Evolutionary conservation across 1,139 yeast genomes (phyloP), one percentile per base, ranked within the genome.

Genomic region (Candida albicans): DNA sequence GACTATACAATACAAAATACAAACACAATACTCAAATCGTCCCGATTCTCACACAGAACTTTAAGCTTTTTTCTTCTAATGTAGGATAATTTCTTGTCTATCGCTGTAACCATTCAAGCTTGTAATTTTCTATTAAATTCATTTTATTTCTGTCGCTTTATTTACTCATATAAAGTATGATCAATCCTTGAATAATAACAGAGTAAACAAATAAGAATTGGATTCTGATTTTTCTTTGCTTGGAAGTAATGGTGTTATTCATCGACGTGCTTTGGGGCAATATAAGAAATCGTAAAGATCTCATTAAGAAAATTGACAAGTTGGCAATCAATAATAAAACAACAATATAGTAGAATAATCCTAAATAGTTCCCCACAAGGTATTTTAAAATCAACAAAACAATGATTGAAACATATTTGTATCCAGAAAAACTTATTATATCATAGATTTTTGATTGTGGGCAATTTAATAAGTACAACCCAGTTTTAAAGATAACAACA

Each of bases 151-250:
- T 15, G 22, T 24, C 10, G 4, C 32, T 39, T 52, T 46, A 65
- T 47, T 64, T 57, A 46, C 70, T 64, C 75, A 70, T 68, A 45
- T 66, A 69, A 28, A 68, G 56, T 42, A 69, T 64, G 27, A 70
- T 62, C 37, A 70, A 50, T 2, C 87, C 79, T 68, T 93, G 99
- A 56, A 90, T 74, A 26, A 88, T 75, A 57, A 90, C 90, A 9
- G 96, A 83, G 66, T 93, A 93, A 37, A 87, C 73, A 59, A 93
- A 90, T 55, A 93, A 71, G 62, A 89, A 91, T 59, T 89, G 93
- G 52, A 89, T 84, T 52, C 97, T 81, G 43, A 89, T 81, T 62
- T 89, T 85, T 53, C 95, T 77, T 55, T 87, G 89, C 39, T 81
- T 79, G 41, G 82, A 79, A 43, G 83, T 77, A 51, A 81, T 70